phyloP scores from a whole-genome alignment of 371 early-diverging fungal species.

The Mortierella sp. region DNA sequence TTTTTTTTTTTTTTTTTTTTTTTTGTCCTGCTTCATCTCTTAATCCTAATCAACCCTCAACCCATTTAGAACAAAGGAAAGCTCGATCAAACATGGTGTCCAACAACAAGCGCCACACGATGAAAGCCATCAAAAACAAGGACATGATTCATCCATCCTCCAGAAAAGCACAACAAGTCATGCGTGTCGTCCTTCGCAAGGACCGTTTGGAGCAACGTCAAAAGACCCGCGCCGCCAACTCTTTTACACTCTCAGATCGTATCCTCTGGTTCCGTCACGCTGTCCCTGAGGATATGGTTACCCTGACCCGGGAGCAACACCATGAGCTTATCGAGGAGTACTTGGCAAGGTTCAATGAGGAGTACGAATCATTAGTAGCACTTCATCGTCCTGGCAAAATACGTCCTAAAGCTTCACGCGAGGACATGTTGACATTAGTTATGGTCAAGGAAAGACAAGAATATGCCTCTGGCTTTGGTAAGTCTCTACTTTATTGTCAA shows the following conservation, averaged over 20 bases:
- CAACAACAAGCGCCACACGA: constrained; percentile 68
- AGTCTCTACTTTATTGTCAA: constrained; percentile 11
- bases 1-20: too few relatives aligned
- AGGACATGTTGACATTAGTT: constrained; percentile 62
- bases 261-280: constrained; percentile 74
- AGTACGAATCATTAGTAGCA: constrained; percentile 61
- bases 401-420: constrained; percentile 65
- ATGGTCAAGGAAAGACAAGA: constrained; percentile 64
- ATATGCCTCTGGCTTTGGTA: constrained; percentile 72
- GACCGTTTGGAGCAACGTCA: constrained; percentile 64
- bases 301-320: constrained; percentile 62
- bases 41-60: too few relatives aligned
- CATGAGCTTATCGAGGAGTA: constrained; percentile 66
- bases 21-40: too few relatives aligned
- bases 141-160: constrained; percentile 74
- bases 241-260: constrained; percentile 60
- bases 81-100: constrained; percentile 53
- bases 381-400: constrained; percentile 62
- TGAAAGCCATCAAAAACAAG: constrained; percentile 73
- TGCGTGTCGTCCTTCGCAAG: constrained; percentile 64
- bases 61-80: background rate
- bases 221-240: constrained; percentile 41
- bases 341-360: constrained; percentile 64
- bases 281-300: constrained; percentile 60
- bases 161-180: constrained; percentile 69